Conservation (phyloP, 495 filamentous ascomycete species). For the Xeromyces bisporus region DNA sequence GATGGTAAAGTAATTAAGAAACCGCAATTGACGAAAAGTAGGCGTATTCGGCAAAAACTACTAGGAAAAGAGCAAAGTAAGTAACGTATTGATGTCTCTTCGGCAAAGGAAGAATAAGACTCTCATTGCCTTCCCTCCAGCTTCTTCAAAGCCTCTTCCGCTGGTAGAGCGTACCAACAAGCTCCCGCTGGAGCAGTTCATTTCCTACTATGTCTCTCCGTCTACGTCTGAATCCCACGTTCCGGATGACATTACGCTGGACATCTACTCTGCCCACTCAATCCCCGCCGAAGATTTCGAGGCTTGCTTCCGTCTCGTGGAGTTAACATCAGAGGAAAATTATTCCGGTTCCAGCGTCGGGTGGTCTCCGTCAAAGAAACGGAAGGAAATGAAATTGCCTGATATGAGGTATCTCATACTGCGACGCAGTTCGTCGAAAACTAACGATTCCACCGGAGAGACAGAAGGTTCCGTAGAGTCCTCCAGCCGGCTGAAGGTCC, state of each 20-base stretch:
- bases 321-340: slow-evolving; percentile 45
- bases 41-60: too few species aligned
- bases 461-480: not conserved
- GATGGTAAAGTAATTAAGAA: slow-evolving; percentile 13
- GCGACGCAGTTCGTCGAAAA: slow-evolving; percentile 10
- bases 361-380: slow-evolving; percentile 57
- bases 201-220: slow-evolving; percentile 13
- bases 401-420: slow-evolving; percentile 54
- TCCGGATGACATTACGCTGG: slow-evolving; percentile 3
- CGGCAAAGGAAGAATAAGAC: not conserved
- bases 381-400: slow-evolving; percentile 55
- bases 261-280: slow-evolving; percentile 27
- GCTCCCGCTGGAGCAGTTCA: slow-evolving; percentile 18
- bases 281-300: slow-evolving; percentile 37
- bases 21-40: too few species aligned
- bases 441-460: not conserved
- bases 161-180: slow-evolving; percentile 29
- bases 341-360: slow-evolving; percentile 48
- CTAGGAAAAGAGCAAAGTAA: too few species aligned
- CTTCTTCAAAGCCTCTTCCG: slow-evolving; percentile 8
- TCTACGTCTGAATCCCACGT: not conserved
- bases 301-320: slow-evolving; percentile 54
- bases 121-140: slow-evolving; percentile 3
- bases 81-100: slow-evolving; percentile 9
- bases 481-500: slow-evolving; percentile 11